These are phyloP conservation scores for Neolentinus lepideus DNA, from an alignment of 1,284 basidiomycete genomes.

Conservation along the genomic window DNA sequence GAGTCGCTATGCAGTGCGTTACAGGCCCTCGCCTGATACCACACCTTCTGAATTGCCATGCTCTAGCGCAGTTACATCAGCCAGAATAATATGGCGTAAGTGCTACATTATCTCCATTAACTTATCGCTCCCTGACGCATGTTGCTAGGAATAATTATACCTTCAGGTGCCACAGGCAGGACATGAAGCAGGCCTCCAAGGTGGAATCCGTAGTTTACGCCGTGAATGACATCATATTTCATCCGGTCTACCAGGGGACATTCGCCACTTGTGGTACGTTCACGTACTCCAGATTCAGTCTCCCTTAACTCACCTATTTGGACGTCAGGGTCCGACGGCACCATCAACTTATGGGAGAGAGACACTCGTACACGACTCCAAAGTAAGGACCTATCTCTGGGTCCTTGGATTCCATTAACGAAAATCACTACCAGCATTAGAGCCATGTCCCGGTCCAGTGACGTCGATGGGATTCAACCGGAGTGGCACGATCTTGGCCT, in stretches of 20 bases:
- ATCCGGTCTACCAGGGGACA: slow-evolving; percentile 80
- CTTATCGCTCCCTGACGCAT: background rate
- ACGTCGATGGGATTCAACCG: slow-evolving; percentile 77
- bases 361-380: slow-evolving; percentile 85
- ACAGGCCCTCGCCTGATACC: background rate
- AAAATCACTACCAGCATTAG: slow-evolving; percentile 45
- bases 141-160: slow-evolving; percentile 75
- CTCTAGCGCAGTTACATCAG: slow-evolving; percentile 60
- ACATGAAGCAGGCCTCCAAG: slow-evolving; percentile 53
- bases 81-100: slow-evolving; percentile 65
- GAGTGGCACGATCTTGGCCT: slow-evolving; percentile 84
- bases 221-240: slow-evolving; percentile 91
- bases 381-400: slow-evolving; percentile 39
- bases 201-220: slow-evolving; percentile 81
- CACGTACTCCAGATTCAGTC: slow-evolving; percentile 11
- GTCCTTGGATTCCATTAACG: background rate
- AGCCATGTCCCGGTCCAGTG: slow-evolving; percentile 64
- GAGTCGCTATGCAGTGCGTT: slow-evolving; percentile 91
- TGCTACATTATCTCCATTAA: background rate
- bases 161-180: slow-evolving; percentile 93
- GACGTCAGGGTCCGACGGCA: slow-evolving; percentile 62
- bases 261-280: slow-evolving; percentile 85
- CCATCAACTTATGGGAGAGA: slow-evolving; percentile 87
- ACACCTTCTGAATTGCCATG: background rate
- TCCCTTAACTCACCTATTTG: background rate